Evolutionary conservation across 345 rosid species (phyloP), one percentile per base, ranked within the genome.

Genomic region (Isatis tinctoria): DNA sequence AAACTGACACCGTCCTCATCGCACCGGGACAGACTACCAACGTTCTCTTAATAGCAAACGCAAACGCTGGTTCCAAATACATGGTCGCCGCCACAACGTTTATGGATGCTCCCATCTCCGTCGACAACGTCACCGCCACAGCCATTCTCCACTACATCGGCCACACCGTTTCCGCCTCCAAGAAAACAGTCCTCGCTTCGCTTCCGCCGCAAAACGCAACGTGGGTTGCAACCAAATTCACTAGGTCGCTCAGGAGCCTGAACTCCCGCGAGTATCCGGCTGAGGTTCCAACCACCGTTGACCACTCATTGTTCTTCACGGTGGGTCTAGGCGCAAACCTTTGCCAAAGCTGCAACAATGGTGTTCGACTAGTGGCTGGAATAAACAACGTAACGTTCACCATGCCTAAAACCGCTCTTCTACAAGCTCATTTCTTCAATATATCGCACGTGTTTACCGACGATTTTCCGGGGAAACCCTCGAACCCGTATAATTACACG

Each of bases 401-500:
- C 2, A 87, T 91, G 98, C 98, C 97, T 0, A 73, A 27, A 0
- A 76, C 71, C 4, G 73, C 96, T 5, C 81, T 94, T 2, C 88
- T 94, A 22, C 83, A 90, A 13, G 95, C 97, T 10, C 96, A 94
- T 79, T 86, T 80, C 87, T 87, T 87, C 78, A 83, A 88, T 68
- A 81, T 77, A n/a, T 17, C 76, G 0, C 90, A 92, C 3, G 90
- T 94, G 54, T 94, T 90, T 77, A 87, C 92, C 0, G 86, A 80
- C 32, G 96, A 94, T 70, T 94, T 94, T 64, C 97, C 97, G 0
- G 87, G 75, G 0, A 84, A 83, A 13, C 97, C 98, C 0, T 74
- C 51, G 4, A 16, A 30, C 2, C 60, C 65, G 3, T 94, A 70
- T 63, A 84, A 91, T 32, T 94, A 85, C 44, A 90, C 98, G 2